Evolutionary conservation across 1,139 yeast genomes (phyloP).

Genomic region (Scheffersomyces segobiensis): DNA sequence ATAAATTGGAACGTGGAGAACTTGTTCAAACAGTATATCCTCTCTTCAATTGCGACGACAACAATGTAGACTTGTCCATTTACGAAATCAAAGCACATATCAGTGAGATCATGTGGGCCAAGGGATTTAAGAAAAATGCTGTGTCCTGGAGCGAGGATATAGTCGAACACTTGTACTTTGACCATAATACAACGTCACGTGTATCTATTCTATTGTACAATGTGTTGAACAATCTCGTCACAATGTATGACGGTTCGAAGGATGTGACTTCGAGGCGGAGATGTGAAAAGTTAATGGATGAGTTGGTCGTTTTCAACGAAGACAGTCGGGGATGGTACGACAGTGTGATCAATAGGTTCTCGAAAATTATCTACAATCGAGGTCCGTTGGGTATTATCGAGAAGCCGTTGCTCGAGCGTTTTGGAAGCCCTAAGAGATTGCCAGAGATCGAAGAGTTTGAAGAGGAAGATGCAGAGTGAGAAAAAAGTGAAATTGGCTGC

Average conservation of each 20-base stretch:
- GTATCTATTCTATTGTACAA: slow-evolving; percentile 31
- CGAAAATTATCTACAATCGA: slow-evolving; percentile 39
- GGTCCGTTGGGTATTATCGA: slow-evolving; percentile 49
- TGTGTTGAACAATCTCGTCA: slow-evolving; percentile 32
- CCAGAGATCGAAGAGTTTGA: slow-evolving; percentile 46
- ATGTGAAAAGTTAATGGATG: slow-evolving; percentile 27
- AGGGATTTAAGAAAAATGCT: slow-evolving; percentile 53
- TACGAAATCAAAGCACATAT: slow-evolving; percentile 56
- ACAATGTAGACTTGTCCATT: slow-evolving; percentile 27
- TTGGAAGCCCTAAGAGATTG: slow-evolving; percentile 34
- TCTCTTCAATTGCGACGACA: slow-evolving; percentile 36
- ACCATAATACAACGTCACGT: slow-evolving; percentile 27
- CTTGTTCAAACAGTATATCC: slow-evolving; percentile 35
- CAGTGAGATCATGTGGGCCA: slow-evolving; percentile 66
- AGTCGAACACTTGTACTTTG: slow-evolving; percentile 36
- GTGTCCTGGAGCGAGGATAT: slow-evolving; percentile 65
- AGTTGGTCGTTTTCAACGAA: slow-evolving; percentile 15
- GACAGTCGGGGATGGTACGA: slow-evolving; percentile 34
- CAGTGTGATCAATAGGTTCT: slow-evolving; percentile 31
- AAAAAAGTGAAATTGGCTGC: not conserved
- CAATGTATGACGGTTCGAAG: slow-evolving; percentile 32
- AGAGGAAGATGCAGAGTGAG: slow-evolving; percentile 39
- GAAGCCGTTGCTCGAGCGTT: slow-evolving; percentile 41
- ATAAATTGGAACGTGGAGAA: slow-evolving; percentile 17
- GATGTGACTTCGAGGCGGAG: slow-evolving; percentile 26